Conservation (phyloP, 805 yeast species). For the Zygosaccharomyces siamensis region DNA sequence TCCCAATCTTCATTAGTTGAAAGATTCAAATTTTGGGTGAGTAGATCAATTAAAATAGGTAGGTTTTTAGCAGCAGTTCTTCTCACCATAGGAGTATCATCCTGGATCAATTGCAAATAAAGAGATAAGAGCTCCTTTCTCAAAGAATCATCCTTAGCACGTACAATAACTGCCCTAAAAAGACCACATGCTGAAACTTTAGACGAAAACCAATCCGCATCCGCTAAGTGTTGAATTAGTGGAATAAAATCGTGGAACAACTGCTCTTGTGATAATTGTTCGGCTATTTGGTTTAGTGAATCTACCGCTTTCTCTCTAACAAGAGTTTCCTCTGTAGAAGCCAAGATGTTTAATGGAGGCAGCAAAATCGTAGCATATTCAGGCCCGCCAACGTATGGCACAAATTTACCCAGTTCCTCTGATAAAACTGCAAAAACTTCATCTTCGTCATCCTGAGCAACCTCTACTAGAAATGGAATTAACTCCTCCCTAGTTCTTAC, state of each 20-base stretch:
- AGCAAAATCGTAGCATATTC: conserved; percentile 54
- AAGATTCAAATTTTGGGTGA: conserved; percentile 44
- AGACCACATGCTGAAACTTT: conserved; percentile 90
- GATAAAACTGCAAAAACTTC: conserved; percentile 94
- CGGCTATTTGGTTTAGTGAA: conserved; percentile 68
- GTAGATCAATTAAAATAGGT: conserved; percentile 64
- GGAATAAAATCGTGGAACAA: conserved; percentile 65
- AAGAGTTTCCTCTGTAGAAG: conserved; percentile 92
- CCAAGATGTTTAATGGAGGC: conserved; percentile 72
- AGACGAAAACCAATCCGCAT: conserved; percentile 91
- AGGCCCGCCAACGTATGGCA: conserved; percentile 84
- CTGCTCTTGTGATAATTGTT: conserved; percentile 58
- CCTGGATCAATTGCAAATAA: conserved; percentile 68
- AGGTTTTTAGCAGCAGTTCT: conserved; percentile 86
- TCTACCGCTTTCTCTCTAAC: conserved; percentile 93
- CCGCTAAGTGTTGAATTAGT: conserved; percentile 68
- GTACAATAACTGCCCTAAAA: conserved; percentile 61
- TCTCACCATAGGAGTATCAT: conserved; percentile 97
- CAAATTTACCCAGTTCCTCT: conserved; percentile 79
- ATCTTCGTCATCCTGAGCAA: conserved; percentile 95
- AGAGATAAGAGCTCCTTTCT: conserved; percentile 61
- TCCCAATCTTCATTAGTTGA: conserved; percentile 66
- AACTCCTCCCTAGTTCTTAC: conserved; percentile 87
- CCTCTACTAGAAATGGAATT: conserved; percentile 79
- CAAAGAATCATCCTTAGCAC: conserved; percentile 47